Evolutionary conservation across 192 early-diverging fungal genomes (phyloP).

Genomic region (Coemansia biformis): DNA sequence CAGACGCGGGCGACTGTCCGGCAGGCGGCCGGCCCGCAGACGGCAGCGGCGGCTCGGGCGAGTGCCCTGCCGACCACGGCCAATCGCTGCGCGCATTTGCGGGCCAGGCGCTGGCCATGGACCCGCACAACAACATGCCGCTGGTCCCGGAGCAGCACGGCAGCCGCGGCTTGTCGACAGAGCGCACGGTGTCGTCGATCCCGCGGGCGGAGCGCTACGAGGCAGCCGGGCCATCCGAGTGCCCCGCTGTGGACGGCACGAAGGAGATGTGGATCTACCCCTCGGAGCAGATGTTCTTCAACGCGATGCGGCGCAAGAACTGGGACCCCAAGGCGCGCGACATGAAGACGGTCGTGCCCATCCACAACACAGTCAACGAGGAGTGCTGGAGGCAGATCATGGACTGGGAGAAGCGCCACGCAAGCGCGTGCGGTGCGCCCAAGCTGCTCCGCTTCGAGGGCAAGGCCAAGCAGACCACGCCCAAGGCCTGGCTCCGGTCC

Average conservation of each 20-base stretch:
- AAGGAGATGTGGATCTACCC: conserved; percentile 77
- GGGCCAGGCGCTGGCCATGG: conserved; percentile 33
- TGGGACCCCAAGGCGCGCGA: conserved; percentile 76
- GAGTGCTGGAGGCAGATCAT: conserved; percentile 81
- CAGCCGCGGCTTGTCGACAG: conserved; percentile 54
- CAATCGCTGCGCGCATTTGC: conserved; percentile 45
- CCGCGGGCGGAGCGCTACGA: conserved; percentile 59
- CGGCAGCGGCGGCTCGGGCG: neutral
- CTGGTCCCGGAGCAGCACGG: conserved; percentile 49
- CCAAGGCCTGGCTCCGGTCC: conserved; percentile 33
- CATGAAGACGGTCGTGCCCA: conserved; percentile 85
- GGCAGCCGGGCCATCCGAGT: conserved; percentile 38
- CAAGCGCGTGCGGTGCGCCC: conserved; percentile 23
- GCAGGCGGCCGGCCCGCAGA: too few species aligned
- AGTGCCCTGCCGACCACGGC: conserved; percentile 49
- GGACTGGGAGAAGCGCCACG: conserved; percentile 65
- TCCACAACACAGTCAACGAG: conserved; percentile 94
- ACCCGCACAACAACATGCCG: conserved; percentile 64
- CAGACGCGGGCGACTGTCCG: too few species aligned
- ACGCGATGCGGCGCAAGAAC: conserved; percentile 90
- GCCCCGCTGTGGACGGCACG: conserved; percentile 17
- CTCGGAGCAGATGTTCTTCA: conserved; percentile 93
- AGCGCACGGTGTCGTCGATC: conserved; percentile 72
- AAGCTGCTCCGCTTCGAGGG: conserved; percentile 48
- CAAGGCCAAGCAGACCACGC: conserved; percentile 26